Evolutionary conservation across 2,329 filamentous ascomycete genomes (phyloP).

Genomic region (Trichoderma asperellum): DNA sequence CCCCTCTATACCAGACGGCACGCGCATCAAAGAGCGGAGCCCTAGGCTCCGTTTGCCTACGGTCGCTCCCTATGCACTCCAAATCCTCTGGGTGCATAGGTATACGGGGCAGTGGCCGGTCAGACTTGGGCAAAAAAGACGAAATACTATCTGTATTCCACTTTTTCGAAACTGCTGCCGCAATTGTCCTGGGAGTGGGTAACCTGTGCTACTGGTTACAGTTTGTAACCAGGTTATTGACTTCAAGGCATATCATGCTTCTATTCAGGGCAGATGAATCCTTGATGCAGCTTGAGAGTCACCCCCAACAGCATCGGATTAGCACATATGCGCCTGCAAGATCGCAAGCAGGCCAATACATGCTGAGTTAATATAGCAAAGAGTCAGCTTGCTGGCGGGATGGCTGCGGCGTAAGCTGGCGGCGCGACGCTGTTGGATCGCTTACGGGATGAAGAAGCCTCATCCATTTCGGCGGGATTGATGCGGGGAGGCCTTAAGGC

Average conservation of each 20-base stretch:
- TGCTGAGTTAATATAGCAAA: conserved; percentile 3
- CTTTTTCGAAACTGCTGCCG: background rate
- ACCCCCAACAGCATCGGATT: background rate
- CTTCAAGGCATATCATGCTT: background rate
- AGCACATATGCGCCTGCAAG: conserved; percentile 10
- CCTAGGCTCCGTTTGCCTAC: background rate
- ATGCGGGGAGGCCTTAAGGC: conserved; percentile 28
- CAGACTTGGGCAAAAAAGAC: background rate
- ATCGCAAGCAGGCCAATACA: conserved; percentile 3
- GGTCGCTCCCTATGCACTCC: conserved; percentile 11
- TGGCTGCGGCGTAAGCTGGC: conserved; percentile 13
- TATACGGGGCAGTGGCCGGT: conserved; percentile 17
- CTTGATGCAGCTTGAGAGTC: background rate
- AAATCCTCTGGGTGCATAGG: conserved; percentile 5
- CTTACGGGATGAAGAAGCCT: conserved; percentile 23
- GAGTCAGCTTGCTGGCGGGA: background rate
- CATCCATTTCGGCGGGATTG: conserved; percentile 21
- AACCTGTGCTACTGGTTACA: background rate
- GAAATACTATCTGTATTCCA: background rate
- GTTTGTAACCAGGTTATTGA: background rate
- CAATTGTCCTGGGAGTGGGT: background rate
- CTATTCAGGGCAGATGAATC: background rate
- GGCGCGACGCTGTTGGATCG: conserved; percentile 26
- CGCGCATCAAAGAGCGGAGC: conserved; percentile 6
- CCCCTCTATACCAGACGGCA: background rate